Evolutionary conservation across 495 filamentous ascomycete species (phyloP).

Genomic region (Aeminium ludgeri): DNA sequence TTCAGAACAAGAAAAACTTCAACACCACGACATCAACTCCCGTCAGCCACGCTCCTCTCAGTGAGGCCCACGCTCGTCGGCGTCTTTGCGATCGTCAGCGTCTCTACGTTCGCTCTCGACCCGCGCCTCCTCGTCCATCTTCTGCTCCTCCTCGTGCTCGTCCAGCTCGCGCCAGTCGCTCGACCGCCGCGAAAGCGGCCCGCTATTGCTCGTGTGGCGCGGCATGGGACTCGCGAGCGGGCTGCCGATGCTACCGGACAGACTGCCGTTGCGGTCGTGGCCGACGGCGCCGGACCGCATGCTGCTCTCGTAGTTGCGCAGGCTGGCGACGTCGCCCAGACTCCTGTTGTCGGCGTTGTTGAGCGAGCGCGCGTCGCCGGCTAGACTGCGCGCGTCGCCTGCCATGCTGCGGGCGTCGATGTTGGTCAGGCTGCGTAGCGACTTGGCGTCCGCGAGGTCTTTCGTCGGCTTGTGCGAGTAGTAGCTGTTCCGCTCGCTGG

Average conservation of each 20-base stretch:
- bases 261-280: conserved; percentile 66
- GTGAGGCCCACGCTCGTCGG: too few species aligned
- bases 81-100: neutral
- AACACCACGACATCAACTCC: too few species aligned
- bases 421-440: conserved; percentile 11
- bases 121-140: too few species aligned
- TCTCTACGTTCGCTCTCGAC: conserved; percentile 14
- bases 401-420: conserved; percentile 10
- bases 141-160: conserved; percentile 28
- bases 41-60: too few species aligned
- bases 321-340: conserved; percentile 47
- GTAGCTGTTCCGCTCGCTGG: conserved; percentile 65
- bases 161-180: conserved; percentile 46
- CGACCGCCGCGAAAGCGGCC: conserved; percentile 39
- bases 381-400: conserved; percentile 25
- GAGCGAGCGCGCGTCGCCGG: neutral
- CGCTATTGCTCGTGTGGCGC: conserved; percentile 25
- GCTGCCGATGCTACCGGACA: conserved; percentile 58
- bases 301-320: conserved; percentile 44
- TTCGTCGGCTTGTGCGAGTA: conserved; percentile 45
- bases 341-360: conserved; percentile 6
- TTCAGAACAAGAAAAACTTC: too few species aligned
- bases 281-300: conserved; percentile 60
- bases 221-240: conserved; percentile 43
- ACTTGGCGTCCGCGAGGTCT: conserved; percentile 12